Evolutionary conservation across 164 flowering plant genomes (phyloP).

Genomic region (Cinnamomum chago): DNA sequence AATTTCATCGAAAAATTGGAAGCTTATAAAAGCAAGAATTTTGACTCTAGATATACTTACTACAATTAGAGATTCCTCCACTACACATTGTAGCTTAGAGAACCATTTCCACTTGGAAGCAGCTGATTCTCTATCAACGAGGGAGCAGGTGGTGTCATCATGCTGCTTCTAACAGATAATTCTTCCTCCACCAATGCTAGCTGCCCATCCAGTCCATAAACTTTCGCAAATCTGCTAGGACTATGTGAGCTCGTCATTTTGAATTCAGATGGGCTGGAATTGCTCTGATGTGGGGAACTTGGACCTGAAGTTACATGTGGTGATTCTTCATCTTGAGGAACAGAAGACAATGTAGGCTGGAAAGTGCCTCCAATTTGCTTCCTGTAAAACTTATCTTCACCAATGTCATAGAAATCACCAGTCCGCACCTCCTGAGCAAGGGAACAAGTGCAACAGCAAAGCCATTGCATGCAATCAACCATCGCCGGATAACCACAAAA

Average conservation of each 20-base stretch:
- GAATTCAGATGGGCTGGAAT: conserved; percentile 13
- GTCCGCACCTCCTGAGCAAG: conserved; percentile 93
- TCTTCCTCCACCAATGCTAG: conserved; percentile 28
- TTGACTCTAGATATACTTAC: not conserved
- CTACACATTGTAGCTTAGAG: not conserved
- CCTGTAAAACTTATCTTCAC: conserved; percentile 54
- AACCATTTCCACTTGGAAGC: not conserved
- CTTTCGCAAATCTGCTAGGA: conserved; percentile 18
- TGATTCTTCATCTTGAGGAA: conserved; percentile 41
- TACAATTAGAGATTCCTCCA: not conserved
- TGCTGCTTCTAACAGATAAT: conserved; percentile 4
- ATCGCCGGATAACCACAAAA: conserved; percentile 59
- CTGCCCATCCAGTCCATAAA: conserved; percentile 14
- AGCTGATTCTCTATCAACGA: conserved; percentile 17
- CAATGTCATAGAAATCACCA: conserved; percentile 66
- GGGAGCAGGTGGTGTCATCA: conserved; percentile 43
- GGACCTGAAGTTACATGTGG: conserved; percentile 15
- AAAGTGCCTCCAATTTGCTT: conserved; percentile 19
- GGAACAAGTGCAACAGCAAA: conserved; percentile 91
- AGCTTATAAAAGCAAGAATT: not conserved
- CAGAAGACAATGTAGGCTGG: conserved; percentile 24
- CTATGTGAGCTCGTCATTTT: conserved; percentile 12
- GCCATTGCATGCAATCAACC: conserved; percentile 79
- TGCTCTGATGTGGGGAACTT: conserved; percentile 19
- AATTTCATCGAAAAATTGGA: not conserved